These are phyloP conservation scores for Tricholoma sp. DNA, from an alignment of 768 basidiomycete genomes.

Conservation along the genomic window DNA sequence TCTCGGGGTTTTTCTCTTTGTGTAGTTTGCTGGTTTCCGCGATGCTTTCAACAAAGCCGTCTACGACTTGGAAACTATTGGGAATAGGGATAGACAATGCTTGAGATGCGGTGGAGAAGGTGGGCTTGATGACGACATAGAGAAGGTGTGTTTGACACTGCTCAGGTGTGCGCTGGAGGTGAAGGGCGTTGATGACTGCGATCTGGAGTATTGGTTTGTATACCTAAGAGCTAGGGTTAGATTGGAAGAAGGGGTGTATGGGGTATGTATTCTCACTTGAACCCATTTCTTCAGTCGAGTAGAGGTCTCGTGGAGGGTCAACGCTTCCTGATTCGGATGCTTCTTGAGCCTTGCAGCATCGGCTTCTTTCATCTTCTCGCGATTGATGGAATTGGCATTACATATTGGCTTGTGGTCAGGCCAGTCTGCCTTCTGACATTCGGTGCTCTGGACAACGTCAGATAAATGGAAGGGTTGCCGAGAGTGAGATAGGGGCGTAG, in stretches of 20 bases:
- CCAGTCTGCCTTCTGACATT: background rate
- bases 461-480: background rate
- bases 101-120: background rate
- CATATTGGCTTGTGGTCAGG: background rate
- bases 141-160: background rate
- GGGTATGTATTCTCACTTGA: background rate
- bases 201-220: background rate
- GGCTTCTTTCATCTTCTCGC: background rate
- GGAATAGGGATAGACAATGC: background rate
- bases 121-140: background rate
- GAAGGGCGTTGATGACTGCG: background rate
- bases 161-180: background rate
- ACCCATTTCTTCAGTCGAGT: background rate
- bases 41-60: background rate
- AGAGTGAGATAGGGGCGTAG: background rate
- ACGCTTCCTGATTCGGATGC: background rate
- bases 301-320: background rate
- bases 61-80: background rate
- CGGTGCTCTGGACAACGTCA: background rate
- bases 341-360: background rate
- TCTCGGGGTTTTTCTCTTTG: background rate
- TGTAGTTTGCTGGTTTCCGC: background rate
- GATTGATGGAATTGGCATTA: background rate
- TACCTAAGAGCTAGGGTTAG: background rate
- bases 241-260: background rate